Evolutionary conservation across 148 eudicot species (phyloP), one percentile per base, ranked within the genome.

Genomic region (Diospyros kaki): DNA sequence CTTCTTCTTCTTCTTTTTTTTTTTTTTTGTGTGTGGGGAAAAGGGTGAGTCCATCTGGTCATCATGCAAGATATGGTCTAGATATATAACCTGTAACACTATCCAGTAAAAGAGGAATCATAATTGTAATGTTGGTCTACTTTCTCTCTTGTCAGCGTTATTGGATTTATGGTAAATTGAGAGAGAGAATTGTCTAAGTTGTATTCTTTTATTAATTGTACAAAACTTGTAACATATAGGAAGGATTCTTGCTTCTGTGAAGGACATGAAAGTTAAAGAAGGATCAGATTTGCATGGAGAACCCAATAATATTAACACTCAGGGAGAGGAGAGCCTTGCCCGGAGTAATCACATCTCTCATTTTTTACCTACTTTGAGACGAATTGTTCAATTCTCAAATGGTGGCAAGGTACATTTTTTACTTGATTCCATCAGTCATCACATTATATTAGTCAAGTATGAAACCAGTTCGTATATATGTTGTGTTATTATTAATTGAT

Each of bases 381-480:
- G 98, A 72, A 94, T 94, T 81, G 96, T 94, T 79, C 98, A 94
- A 79, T 94, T 94, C 76, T 90, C 98, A 53, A 89, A 92, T 88
- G 98, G 91, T 82, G 93, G 89, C 82, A 92, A 90, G 97, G 98
- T 90, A 88, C 55, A 11, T 75, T 48, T 44, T 39, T 41, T 53
- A 51, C 38, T 76, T 2, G 2, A 14, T 41, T 38, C 65, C 40
- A 51, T 15, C 17, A 28, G 9, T 52, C 46, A 7, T 17, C 40
- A 67, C 52, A 65, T 61, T 28, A 13, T 28, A 51, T 40, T 11
- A 45, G 58, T 53, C 55, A 46, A 45, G 51, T 66, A 41, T 51
- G 61, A n/a, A 28, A 58, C 58, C 45, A 62, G 6, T 28, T n/a
- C 41, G 7, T 42, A n/a, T 42, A 11, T 10, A 15, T 54, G 11